A percentile compares a stretch with the other conserved stretches of the same genome.
These are phyloP conservation scores for Chloromonas sp. DNA, from an alignment of 163 green algal genomes.

Conservation along the genomic window DNA sequence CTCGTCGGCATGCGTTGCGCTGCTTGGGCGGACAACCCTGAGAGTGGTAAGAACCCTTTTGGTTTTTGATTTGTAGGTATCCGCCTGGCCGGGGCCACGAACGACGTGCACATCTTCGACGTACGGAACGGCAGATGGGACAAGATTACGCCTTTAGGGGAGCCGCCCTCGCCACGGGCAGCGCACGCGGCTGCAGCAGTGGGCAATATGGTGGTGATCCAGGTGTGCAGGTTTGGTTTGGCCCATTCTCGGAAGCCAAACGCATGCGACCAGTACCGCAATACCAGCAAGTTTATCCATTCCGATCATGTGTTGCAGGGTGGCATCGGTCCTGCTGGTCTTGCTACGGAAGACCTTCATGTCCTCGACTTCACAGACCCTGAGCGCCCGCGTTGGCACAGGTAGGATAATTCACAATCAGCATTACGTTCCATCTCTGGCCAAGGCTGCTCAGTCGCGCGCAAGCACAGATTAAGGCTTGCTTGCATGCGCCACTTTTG, in stretches of 20 bases:
- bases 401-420: constrained; percentile 34
- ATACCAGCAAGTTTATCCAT: no score
- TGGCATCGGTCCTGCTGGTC: constrained; percentile 90
- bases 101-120: constrained; percentile 92
- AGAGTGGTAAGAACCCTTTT: no score
- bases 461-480: no score
- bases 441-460: no score
- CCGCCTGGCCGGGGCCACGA: constrained; percentile 82
- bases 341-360: constrained; percentile 94
- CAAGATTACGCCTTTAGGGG: constrained; percentile 67
- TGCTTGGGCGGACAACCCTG: no score
- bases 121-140: constrained; percentile 77
- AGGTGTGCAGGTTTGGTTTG: constrained; percentile 45
- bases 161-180: constrained; percentile 86
- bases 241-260: background rate
- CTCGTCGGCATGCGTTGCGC: background rate
- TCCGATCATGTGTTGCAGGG: constrained; percentile 50
- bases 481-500: no score
- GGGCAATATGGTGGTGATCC: constrained; percentile 98
- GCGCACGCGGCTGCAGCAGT: constrained; percentile 94
- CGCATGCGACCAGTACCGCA: background rate
- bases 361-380: constrained; percentile 95
- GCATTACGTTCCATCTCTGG: no score
- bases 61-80: constrained; percentile 56
- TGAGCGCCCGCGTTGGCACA: constrained; percentile 86